Conservation (phyloP, 2,329 filamentous ascomycete genomes). For the Penicillium sp. region DNA sequence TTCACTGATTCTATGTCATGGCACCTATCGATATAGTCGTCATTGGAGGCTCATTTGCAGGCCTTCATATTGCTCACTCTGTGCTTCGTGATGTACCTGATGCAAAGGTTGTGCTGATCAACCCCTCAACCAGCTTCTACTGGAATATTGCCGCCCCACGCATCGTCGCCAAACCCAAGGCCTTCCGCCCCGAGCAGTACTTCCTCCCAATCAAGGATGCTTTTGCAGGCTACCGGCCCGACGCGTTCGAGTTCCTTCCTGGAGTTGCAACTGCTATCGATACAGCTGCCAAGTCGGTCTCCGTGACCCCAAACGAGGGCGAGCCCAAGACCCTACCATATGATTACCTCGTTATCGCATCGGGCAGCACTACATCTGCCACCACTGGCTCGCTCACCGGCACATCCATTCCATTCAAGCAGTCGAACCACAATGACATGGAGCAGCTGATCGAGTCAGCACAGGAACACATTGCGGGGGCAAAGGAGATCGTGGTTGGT, state of each 20-base stretch:
- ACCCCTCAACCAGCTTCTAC: constrained; percentile 55
- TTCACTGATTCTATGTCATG: constrained; percentile 12
- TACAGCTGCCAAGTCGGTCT: constrained; percentile 44
- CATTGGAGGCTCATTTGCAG: constrained; percentile 42
- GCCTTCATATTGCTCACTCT: constrained; percentile 37
- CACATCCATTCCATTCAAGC: constrained; percentile 42
- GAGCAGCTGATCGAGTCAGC: constrained; percentile 34
- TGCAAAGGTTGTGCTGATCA: constrained; percentile 55
- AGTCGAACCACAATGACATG: constrained; percentile 43
- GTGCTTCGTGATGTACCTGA: constrained; percentile 37
- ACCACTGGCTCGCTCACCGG: constrained; percentile 36
- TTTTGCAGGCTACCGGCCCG: constrained; percentile 52
- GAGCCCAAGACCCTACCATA: constrained; percentile 42
- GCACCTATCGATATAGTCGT: constrained; percentile 32
- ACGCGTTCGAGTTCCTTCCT: constrained; percentile 53
- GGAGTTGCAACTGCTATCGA: constrained; percentile 52
- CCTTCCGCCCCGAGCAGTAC: constrained; percentile 50
- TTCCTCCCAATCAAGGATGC: constrained; percentile 51
- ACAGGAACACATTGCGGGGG: constrained; percentile 37
- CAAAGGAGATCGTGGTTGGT: constrained; percentile 49
- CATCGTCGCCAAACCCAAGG: constrained; percentile 50
- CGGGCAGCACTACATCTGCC: constrained; percentile 51
- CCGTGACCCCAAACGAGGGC: constrained; percentile 40
- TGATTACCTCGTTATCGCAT: constrained; percentile 58
- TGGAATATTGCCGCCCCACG: constrained; percentile 57